Evolutionary conservation across 2,329 filamentous ascomycete genomes (phyloP).

Genomic region (Volutella citrinella): DNA sequence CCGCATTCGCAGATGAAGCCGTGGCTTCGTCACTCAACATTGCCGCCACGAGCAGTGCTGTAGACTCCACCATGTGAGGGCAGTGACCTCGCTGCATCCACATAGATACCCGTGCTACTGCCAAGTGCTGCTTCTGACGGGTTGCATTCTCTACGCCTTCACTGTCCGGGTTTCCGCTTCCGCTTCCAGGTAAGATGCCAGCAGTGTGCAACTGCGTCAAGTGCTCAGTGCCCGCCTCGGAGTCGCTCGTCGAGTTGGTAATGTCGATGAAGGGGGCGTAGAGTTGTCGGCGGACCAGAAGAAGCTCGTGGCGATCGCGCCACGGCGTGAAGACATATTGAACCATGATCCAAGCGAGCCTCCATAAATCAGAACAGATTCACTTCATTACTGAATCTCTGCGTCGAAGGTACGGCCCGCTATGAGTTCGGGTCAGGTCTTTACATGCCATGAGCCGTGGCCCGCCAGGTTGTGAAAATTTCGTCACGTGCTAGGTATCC

Average conservation of each 20-base stretch:
- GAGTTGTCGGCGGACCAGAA: conserved; percentile 62
- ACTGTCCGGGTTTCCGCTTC: no score
- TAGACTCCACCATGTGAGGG: conserved; percentile 77
- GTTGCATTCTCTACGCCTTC: conserved; percentile 10
- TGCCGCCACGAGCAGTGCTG: conserved; percentile 68
- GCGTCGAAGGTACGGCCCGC: no score
- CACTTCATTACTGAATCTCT: no score
- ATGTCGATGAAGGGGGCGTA: conserved; percentile 39
- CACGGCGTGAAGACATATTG: conserved; percentile 73
- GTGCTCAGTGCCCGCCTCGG: background rate
- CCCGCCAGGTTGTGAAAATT: no score
- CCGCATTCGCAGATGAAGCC: conserved; percentile 27
- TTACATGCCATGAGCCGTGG: no score
- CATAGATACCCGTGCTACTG: conserved; percentile 59
- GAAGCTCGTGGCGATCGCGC: conserved; percentile 64
- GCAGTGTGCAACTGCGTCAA: background rate
- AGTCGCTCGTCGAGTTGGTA: no score
- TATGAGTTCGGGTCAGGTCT: no score
- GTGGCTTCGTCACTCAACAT: conserved; percentile 58
- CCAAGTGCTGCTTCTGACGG: conserved; percentile 36
- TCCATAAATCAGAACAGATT: no score
- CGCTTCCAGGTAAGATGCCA: no score
- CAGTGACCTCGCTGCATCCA: conserved; percentile 74
- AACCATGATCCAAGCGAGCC: conserved; percentile 46
- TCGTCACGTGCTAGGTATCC: no score